Evolutionary conservation across 1,139 yeast genomes (phyloP).

Genomic region (Pichia terricola): DNA sequence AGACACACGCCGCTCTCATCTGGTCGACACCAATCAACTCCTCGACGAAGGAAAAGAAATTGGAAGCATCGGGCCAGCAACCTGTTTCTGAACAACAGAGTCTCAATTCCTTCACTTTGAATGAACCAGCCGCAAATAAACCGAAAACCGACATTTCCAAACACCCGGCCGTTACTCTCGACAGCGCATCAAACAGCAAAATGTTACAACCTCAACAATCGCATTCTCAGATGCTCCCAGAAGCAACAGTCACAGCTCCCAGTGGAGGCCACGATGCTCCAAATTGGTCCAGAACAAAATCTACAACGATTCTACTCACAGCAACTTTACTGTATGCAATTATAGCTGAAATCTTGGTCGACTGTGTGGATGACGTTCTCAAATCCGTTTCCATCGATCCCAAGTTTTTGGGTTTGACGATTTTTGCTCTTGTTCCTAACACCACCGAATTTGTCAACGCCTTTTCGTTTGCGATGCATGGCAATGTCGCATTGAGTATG

Average conservation of each 20-base stretch:
- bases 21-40: slow-evolving; percentile 62
- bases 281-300: slow-evolving; percentile 85
- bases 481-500: slow-evolving; percentile 92
- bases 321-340: slow-evolving; percentile 86
- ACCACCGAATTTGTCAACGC: slow-evolving; percentile 97
- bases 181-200: not conserved
- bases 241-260: slow-evolving; percentile 3
- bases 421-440: slow-evolving; percentile 92
- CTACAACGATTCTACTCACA: slow-evolving; percentile 71
- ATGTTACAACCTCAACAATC: not conserved
- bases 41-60: slow-evolving; percentile 20
- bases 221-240: not conserved
- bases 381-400: slow-evolving; percentile 71
- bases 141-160: not conserved
- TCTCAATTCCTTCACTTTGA: slow-evolving; percentile 20
- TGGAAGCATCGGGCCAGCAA: slow-evolving; percentile 1
- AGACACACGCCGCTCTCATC: slow-evolving; percentile 93
- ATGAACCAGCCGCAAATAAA: slow-evolving; percentile 5
- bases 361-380: slow-evolving; percentile 85
- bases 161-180: not conserved
- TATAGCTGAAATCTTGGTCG: slow-evolving; percentile 90
- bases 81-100: slow-evolving; percentile 16
- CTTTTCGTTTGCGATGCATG: slow-evolving; percentile 90
- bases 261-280: slow-evolving; percentile 90
- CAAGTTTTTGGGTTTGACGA: slow-evolving; percentile 84